Evolutionary conservation across 2,329 filamentous ascomycete species (phyloP).

Genomic region (Ceratocystis destructans): DNA sequence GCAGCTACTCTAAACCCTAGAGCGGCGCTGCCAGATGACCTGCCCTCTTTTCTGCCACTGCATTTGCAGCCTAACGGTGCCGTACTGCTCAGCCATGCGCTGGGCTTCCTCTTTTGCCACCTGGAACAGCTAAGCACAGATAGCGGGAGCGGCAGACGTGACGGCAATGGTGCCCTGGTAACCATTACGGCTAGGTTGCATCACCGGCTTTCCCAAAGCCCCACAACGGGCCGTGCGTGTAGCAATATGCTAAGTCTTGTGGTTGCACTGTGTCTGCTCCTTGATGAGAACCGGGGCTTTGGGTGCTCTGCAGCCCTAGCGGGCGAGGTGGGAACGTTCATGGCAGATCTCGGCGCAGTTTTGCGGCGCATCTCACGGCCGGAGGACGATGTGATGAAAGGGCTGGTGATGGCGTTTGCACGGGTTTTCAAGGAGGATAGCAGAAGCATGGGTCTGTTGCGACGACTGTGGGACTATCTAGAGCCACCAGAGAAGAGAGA

Average conservation of each 20-base stretch:
- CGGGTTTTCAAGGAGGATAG: constrained; percentile 21
- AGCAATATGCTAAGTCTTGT: constrained; percentile 18
- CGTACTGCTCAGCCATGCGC: background rate
- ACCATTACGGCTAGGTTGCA: constrained; percentile 8
- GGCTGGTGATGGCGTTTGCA: constrained; percentile 22
- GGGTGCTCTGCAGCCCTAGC: constrained; percentile 24
- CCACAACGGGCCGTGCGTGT: background rate
- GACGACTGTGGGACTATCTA: constrained; percentile 22
- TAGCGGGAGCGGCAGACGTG: background rate
- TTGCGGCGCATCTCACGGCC: constrained; percentile 19
- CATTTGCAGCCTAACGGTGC: background rate
- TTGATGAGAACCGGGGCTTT: constrained; percentile 23
- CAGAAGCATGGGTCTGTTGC: constrained; percentile 19
- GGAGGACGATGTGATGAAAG: constrained; percentile 16
- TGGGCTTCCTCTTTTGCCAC: constrained; percentile 7
- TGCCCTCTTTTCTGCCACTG: background rate
- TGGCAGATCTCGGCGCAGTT: constrained; percentile 21
- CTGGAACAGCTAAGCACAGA: constrained; percentile 6
- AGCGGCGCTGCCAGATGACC: background rate
- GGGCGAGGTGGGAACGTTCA: constrained; percentile 22
- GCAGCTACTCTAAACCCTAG: background rate
- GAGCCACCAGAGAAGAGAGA: constrained; percentile 14
- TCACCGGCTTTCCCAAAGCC: constrained; percentile 11
- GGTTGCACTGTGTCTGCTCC: constrained; percentile 23
- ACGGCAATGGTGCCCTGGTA: background rate